These are phyloP conservation scores for Boletus rufocinnamomeus DNA, from an alignment of 768 basidiomycete species.

Conservation along the genomic window DNA sequence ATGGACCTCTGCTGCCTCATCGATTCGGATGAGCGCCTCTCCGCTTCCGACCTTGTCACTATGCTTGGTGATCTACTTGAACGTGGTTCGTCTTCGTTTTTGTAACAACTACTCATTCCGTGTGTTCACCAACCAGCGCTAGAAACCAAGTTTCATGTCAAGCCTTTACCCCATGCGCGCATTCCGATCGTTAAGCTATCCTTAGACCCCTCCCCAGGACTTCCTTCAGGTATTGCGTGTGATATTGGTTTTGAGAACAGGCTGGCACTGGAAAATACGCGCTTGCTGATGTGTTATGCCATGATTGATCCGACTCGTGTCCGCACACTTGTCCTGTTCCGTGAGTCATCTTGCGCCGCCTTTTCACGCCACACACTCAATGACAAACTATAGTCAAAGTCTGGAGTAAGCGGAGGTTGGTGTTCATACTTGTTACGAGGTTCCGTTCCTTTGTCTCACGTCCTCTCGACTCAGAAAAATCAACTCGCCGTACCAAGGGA, in stretches of 20 bases:
- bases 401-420: conserved; percentile 92
- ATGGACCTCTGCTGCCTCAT: conserved; percentile 99
- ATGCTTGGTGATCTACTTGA: conserved; percentile 92
- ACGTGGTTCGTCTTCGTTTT: conserved; percentile 62
- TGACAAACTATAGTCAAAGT: conserved; percentile 76
- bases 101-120: conserved; percentile 2
- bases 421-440: not conserved
- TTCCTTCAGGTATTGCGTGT: conserved; percentile 89
- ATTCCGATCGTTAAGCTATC: conserved; percentile 99
- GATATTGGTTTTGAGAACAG: conserved; percentile 99
- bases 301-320: conserved; percentile 95
- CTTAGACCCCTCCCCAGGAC: conserved; percentile 78
- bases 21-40: conserved; percentile 77
- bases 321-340: conserved; percentile 91
- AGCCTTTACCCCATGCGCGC: conserved; percentile 92
- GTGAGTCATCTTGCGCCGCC: conserved; percentile 57
- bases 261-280: conserved; percentile 94
- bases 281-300: conserved; percentile 94
- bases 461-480: conserved; percentile 69
- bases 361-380: conserved; percentile 14
- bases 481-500: conserved; percentile 97
- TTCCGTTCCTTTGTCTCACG: conserved; percentile 1
- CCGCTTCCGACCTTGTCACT: conserved; percentile 88
- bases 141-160: conserved; percentile 97
- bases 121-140: conserved; percentile 13